Conservation (phyloP, 2,329 filamentous ascomycete species). For the Colletotrichum sidae region DNA sequence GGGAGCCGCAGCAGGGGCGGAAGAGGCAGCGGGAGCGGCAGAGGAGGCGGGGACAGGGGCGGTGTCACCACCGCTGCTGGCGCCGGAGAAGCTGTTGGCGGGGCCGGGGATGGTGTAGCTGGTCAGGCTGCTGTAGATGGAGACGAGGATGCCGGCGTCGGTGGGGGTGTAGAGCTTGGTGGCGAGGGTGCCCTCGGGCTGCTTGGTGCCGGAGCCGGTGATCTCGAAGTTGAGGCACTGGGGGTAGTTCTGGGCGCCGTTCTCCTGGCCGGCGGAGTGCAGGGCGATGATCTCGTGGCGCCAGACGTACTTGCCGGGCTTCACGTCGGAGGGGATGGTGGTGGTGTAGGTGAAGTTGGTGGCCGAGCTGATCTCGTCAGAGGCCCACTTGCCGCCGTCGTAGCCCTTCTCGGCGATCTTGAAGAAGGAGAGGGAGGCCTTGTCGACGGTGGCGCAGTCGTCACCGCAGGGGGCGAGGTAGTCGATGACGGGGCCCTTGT, state of each 20-base stretch:
- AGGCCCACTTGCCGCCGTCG: constrained; percentile 64
- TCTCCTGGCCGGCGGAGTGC: constrained; percentile 55
- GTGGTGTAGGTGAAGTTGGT: constrained; percentile 57
- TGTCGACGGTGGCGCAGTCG: constrained; percentile 64
- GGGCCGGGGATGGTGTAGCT: constrained; percentile 49
- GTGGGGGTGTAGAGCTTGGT: constrained; percentile 49
- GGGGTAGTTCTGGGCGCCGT: constrained; percentile 63
- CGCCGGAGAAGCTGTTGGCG: constrained; percentile 21
- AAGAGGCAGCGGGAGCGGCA: constrained; percentile 37
- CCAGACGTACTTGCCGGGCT: constrained; percentile 65
- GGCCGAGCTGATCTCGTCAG: constrained; percentile 62
- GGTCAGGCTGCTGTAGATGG: constrained; percentile 46
- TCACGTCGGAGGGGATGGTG: constrained; percentile 58
- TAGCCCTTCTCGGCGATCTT: constrained; percentile 70
- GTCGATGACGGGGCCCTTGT: constrained; percentile 71
- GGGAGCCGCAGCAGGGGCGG: constrained; percentile 27
- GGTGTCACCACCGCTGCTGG: constrained; percentile 11
- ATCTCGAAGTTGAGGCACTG: constrained; percentile 64
- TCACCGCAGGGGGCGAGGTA: constrained; percentile 69
- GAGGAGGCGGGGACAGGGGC: constrained; percentile 42
- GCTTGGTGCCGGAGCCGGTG: constrained; percentile 50
- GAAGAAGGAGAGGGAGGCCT: constrained; percentile 64
- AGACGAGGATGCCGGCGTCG: constrained; percentile 51
- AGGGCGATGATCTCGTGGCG: constrained; percentile 68
- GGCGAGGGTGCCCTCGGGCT: constrained; percentile 46